Base-by-base conservation (phyloP, 2,329 filamentous ascomycete genomes). In the Xylariales sp. region DNA sequence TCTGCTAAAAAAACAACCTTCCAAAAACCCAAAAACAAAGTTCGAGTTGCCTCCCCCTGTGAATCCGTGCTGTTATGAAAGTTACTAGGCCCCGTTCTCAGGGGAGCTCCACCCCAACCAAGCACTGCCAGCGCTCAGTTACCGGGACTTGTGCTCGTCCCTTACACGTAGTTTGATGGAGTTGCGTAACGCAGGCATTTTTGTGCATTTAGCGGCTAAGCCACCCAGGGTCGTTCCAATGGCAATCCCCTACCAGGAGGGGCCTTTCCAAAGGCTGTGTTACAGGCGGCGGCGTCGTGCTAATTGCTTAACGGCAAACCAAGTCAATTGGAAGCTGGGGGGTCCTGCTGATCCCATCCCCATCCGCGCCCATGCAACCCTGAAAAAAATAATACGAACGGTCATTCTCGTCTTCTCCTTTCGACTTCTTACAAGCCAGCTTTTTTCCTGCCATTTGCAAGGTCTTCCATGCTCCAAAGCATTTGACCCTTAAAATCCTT, bases 361-460 rank as follows among this genome's bases (percentile, higher is more conserved):
- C 18, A 33, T 30, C 37, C 37, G n/a, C n/a, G n/a, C n/a, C n/a
- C n/a, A n/a, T 16, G 36, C 29, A 32, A 39, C 29, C 37, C 37
- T 32, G 28, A 19, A 33, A 39, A 39, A 39, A 39, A n/a, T n/a
- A 39, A 39, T 33, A 39, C 37, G 37, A 39, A 29, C 15, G 17
- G 11, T n/a, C 20, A 14, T 24, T 14, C 24, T 30, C 20, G 16
- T 33, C 29, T 20, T 27, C 29, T 33, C 29, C 30, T 25, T 33
- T 39, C 21, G 17, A 14, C n/a, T 19, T 25, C 29, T 19, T 28
- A n/a, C n/a, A n/a, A n/a, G n/a, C n/a, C n/a, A n/a, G n/a, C n/a
- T n/a, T n/a, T n/a, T n/a, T n/a, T n/a, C n/a, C n/a, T n/a, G 35
- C 19, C 14, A 12, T 31, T 28, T 11, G 21, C 29, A 33, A 33